These are phyloP conservation scores for Globisporangium camurandrum DNA, from an alignment of 352 stramenopile species.

Conservation along the genomic window DNA sequence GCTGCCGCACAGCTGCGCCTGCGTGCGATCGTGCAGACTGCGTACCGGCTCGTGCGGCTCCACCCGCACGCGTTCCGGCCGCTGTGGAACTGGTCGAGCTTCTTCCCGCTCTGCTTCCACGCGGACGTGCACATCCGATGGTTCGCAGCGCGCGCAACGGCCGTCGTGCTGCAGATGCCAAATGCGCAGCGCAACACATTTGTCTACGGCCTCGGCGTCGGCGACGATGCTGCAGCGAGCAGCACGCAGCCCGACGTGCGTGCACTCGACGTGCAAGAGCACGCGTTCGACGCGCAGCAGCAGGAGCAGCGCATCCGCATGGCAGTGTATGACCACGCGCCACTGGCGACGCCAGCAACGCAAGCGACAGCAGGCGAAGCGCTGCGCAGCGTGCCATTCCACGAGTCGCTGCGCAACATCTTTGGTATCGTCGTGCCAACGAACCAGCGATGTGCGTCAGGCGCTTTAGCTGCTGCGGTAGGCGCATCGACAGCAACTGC, in stretches of 20 bases:
- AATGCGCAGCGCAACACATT: slow-evolving; percentile 62
- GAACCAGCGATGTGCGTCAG: slow-evolving; percentile 34
- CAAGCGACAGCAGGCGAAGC: too few species aligned
- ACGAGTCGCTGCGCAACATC: slow-evolving; percentile 72
- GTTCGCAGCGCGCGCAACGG: slow-evolving; percentile 53
- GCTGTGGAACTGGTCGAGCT: slow-evolving; percentile 77
- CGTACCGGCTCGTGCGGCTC: slow-evolving; percentile 42
- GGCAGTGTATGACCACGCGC: slow-evolving; percentile 19
- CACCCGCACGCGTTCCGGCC: slow-evolving; percentile 41
- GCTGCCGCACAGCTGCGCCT: slow-evolving; percentile 26
- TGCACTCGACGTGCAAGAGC: slow-evolving; percentile 54
- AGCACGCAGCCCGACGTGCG: slow-evolving; percentile 25
- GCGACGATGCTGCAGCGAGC: slow-evolving; percentile 36
- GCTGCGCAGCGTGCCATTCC: slow-evolving; percentile 40
- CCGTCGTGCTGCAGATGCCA: slow-evolving; percentile 57
- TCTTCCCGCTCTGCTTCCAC: slow-evolving; percentile 78
- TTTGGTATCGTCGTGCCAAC: slow-evolving; percentile 76
- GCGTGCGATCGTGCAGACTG: slow-evolving; percentile 45
- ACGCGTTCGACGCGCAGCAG: slow-evolving; percentile 27
- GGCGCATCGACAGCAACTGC: not conserved
- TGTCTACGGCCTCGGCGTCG: slow-evolving; percentile 37
- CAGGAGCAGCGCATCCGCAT: slow-evolving; percentile 46
- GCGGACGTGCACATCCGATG: slow-evolving; percentile 47
- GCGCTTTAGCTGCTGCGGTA: too few species aligned
- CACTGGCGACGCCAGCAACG: slow-evolving; percentile 8